Evolutionary conservation across 805 yeast genomes (phyloP).

Genomic region (Hanseniaspora taiwanica): DNA sequence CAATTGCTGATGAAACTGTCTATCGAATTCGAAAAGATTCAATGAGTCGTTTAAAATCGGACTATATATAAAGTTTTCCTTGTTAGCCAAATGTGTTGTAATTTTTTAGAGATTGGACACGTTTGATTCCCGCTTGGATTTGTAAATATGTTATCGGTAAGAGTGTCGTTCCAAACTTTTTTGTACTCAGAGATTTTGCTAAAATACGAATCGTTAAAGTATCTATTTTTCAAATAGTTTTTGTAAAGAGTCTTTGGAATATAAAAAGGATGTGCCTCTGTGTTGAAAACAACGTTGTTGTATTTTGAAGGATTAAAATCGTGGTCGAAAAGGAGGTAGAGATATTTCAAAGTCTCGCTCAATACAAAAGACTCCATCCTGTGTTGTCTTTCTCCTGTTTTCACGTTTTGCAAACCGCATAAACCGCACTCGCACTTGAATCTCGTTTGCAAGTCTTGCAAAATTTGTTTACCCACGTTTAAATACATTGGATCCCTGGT

Average conservation of each 20-base stretch:
- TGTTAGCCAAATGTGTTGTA: background rate
- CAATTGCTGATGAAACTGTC: background rate
- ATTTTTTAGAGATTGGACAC: background rate
- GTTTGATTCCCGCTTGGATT: background rate
- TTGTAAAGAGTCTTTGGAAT: conserved; percentile 26
- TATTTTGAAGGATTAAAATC: conserved; percentile 27
- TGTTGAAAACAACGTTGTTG: conserved; percentile 45
- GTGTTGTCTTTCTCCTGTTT: conserved; percentile 50
- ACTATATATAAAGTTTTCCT: background rate
- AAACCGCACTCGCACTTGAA: conserved; percentile 66
- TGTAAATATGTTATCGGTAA: background rate
- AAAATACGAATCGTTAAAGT: conserved; percentile 11
- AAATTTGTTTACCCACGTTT: conserved; percentile 54
- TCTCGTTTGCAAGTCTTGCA: conserved; percentile 38
- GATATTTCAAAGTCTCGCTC: conserved; percentile 76
- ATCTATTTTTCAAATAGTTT: conserved; percentile 14
- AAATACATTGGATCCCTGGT: conserved; percentile 77
- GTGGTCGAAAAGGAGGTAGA: conserved; percentile 70
- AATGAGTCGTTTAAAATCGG: background rate
- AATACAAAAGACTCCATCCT: conserved; percentile 87
- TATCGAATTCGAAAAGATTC: background rate
- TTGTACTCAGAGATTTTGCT: background rate
- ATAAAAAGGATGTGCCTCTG: conserved; percentile 93
- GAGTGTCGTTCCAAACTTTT: background rate
- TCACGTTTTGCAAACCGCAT: conserved; percentile 58